Conservation (phyloP, 108 stramenopile species). For the Fragilaria crotonensis region DNA sequence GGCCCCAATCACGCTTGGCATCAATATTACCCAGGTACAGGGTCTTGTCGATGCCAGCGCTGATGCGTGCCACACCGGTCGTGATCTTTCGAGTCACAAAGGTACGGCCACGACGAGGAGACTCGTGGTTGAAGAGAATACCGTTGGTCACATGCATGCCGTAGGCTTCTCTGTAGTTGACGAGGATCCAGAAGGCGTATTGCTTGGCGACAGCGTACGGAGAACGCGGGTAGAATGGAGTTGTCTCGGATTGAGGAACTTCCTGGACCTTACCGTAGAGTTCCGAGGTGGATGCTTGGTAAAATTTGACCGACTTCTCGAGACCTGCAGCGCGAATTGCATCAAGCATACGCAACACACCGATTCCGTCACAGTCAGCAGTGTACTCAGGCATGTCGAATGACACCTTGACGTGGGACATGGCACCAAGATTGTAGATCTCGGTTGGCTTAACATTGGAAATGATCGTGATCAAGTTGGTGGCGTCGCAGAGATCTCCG, state of each 20-base stretch:
- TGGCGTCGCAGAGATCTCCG: constrained; percentile 97
- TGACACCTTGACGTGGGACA: constrained; percentile 99
- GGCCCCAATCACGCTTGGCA: constrained; percentile 99
- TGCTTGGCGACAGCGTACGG: constrained; percentile 98
- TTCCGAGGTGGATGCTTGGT: constrained; percentile 98
- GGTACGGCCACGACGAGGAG: constrained; percentile 95
- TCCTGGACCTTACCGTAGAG: constrained; percentile 98
- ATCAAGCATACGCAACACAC: constrained; percentile 97
- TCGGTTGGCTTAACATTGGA: constrained; percentile 84
- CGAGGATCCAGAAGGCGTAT: constrained; percentile 97
- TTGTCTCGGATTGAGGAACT: constrained; percentile 96
- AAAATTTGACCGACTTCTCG: constrained; percentile 79
- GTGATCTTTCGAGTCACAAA: constrained; percentile 99
- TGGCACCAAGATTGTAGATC: constrained; percentile 99
- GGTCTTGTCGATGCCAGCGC: constrained; percentile 73
- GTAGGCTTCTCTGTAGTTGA: constrained; percentile 99
- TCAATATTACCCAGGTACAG: constrained; percentile 97
- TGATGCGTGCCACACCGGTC: constrained; percentile 87
- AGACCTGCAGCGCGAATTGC: constrained; percentile 92
- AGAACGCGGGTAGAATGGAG: constrained; percentile 98
- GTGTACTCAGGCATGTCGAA: constrained; percentile 99
- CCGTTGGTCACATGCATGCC: constrained; percentile 96
- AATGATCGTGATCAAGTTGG: constrained; percentile 92
- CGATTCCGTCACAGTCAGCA: constrained; percentile 97
- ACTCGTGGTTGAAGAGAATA: constrained; percentile 99